These are phyloP conservation scores for Tremella fuciformis DNA, from an alignment of 768 basidiomycete genomes.

Conservation along the genomic window DNA sequence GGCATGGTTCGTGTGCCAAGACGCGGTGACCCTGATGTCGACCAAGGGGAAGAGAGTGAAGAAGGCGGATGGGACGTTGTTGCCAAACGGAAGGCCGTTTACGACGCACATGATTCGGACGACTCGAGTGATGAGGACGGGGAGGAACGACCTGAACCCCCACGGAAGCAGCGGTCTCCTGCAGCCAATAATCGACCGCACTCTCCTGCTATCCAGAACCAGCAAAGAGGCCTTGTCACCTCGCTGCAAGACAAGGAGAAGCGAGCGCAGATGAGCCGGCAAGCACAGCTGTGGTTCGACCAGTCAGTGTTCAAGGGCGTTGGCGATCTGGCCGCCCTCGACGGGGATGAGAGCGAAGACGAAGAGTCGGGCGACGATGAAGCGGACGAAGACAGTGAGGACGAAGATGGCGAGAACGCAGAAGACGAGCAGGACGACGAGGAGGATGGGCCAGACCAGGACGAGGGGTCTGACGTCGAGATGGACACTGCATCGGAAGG, in stretches of 20 bases:
- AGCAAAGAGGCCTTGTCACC: slow-evolving; percentile 54
- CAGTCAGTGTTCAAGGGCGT: slow-evolving; percentile 80
- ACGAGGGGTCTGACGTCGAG: slow-evolving; percentile 51
- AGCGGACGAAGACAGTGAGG: slow-evolving; percentile 40
- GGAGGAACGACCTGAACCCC: slow-evolving; percentile 24
- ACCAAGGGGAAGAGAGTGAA: slow-evolving; percentile 60
- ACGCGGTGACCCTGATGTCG: slow-evolving; percentile 47
- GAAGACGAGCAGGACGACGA: slow-evolving; percentile 36
- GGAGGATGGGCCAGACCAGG: slow-evolving; percentile 33
- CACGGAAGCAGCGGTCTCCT: slow-evolving; percentile 31
- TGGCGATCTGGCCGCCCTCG: slow-evolving; percentile 55
- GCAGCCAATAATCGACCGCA: slow-evolving; percentile 8
- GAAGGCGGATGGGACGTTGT: slow-evolving; percentile 54
- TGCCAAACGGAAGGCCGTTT: slow-evolving; percentile 38
- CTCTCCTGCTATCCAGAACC: slow-evolving; percentile 6
- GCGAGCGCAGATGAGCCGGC: slow-evolving; percentile 51
- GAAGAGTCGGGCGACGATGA: slow-evolving; percentile 53
- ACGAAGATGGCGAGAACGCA: slow-evolving; percentile 40
- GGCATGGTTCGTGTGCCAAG: slow-evolving; percentile 51
- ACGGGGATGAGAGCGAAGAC: slow-evolving; percentile 55
- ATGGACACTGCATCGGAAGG: slow-evolving; percentile 17
- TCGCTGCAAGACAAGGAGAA: slow-evolving; percentile 54
- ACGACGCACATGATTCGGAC: slow-evolving; percentile 43
- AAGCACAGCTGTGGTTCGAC: slow-evolving; percentile 89
- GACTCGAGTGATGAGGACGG: slow-evolving; percentile 59